Evolutionary conservation across 352 stramenopile genomes (phyloP).

Genomic region (Pythium periplocum): DNA sequence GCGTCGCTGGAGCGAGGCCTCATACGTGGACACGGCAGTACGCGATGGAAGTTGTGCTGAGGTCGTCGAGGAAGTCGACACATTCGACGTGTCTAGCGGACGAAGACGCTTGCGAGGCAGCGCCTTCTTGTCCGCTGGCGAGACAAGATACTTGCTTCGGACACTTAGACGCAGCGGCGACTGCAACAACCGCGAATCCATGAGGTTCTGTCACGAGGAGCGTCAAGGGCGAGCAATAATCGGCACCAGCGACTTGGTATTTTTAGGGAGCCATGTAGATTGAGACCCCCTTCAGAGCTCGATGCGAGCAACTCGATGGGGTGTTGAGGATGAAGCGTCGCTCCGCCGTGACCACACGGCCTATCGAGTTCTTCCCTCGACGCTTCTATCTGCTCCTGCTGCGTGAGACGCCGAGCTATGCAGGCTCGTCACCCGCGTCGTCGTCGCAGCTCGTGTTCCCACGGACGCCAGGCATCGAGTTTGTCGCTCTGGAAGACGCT

Average conservation of each 20-base stretch:
- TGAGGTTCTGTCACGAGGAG: too few species aligned
- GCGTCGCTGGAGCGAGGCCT: conserved; percentile 45
- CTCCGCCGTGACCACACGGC: conserved; percentile 20
- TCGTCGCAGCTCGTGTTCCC: conserved; percentile 17
- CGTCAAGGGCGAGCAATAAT: too few species aligned
- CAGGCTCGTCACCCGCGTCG: background rate
- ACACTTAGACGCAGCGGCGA: too few species aligned
- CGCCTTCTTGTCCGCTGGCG: too few species aligned
- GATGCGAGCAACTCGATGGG: too few species aligned
- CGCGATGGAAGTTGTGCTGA: background rate
- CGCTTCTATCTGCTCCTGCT: conserved; percentile 54
- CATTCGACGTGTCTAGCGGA: too few species aligned
- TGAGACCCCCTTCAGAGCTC: too few species aligned
- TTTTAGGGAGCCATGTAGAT: too few species aligned
- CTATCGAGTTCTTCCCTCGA: conserved; percentile 54
- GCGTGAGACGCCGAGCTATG: conserved; percentile 22
- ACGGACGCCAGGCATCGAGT: conserved; percentile 30
- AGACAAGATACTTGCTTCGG: too few species aligned
- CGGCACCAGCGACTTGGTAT: too few species aligned
- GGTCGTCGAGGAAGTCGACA: too few species aligned
- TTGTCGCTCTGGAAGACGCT: conserved; percentile 16
- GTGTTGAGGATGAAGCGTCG: conserved; percentile 39
- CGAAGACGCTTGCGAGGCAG: conserved; percentile 5
- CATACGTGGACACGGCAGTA: conserved; percentile 27
- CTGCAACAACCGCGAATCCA: too few species aligned